Evolutionary conservation across 352 stramenopile species (phyloP).

Genomic region (Globisporangium acanthophoron): DNA sequence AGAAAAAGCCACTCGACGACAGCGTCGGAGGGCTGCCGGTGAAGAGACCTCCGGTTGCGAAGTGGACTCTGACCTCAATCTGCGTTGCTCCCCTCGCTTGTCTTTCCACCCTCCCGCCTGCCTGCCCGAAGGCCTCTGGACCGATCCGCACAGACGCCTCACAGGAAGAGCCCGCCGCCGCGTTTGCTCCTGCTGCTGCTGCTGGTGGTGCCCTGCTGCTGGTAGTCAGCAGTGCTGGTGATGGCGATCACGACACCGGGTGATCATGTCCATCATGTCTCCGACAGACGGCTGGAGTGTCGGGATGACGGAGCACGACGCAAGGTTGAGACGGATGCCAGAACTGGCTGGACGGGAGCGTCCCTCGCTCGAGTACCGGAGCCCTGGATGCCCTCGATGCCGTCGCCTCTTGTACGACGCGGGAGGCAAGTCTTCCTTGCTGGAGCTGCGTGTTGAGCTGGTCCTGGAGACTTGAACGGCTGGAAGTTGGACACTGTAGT

Average conservation of each 20-base stretch:
- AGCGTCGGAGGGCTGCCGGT: no score
- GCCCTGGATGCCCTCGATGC: background rate
- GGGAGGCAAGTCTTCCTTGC: no score
- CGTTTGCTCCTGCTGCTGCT: background rate
- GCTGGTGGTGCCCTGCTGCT: background rate
- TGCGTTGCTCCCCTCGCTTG: no score
- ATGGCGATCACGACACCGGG: background rate
- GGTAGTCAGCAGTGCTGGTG: no score
- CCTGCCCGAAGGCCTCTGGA: no score
- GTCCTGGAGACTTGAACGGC: background rate
- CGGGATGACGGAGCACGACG: background rate
- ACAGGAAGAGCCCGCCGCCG: no score
- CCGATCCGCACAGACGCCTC: no score
- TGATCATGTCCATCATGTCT: background rate
- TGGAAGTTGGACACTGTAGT: background rate
- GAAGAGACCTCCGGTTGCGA: background rate
- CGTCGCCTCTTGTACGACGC: background rate
- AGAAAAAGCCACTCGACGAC: no score
- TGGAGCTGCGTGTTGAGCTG: no score
- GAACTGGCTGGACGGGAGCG: background rate
- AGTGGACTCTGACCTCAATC: background rate
- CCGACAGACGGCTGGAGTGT: background rate
- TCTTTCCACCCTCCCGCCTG: no score
- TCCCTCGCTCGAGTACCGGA: no score
- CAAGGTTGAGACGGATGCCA: background rate